Evolutionary conservation across 139 green algal species (phyloP).

Genomic region (Picochlorum sp.): DNA sequence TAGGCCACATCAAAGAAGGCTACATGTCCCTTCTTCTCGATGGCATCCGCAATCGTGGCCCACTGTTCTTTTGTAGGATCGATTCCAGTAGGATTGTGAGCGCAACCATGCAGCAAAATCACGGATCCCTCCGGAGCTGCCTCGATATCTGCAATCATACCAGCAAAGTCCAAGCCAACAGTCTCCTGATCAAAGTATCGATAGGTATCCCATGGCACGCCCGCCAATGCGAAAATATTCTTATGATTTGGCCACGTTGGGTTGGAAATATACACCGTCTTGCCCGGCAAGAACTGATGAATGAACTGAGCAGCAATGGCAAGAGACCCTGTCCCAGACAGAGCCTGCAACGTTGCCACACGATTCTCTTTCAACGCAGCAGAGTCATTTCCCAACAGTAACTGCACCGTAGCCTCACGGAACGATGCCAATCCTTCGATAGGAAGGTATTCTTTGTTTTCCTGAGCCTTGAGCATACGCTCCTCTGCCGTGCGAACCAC

Average conservation of each 20-base stretch:
- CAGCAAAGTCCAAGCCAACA: slow-evolving; percentile 89
- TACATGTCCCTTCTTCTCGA: slow-evolving; percentile 56
- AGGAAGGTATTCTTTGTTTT: slow-evolving; percentile 91
- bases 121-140: slow-evolving; percentile 79
- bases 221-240: slow-evolving; percentile 32
- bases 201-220: slow-evolving; percentile 85
- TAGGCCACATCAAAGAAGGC: slow-evolving; percentile 97
- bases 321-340: slow-evolving; percentile 91
- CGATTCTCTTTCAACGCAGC: slow-evolving; percentile 61
- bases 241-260: slow-evolving; percentile 92
- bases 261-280: slow-evolving; percentile 67
- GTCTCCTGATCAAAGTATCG: slow-evolving; percentile 91
- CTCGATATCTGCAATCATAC: slow-evolving; percentile 86
- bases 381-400: slow-evolving; percentile 72
- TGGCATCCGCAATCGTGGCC: slow-evolving; percentile 78
- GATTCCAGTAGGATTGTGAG: slow-evolving; percentile 97
- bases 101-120: slow-evolving; percentile 93
- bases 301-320: slow-evolving; percentile 89
- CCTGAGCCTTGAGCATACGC: slow-evolving; percentile 65
- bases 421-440: slow-evolving; percentile 87
- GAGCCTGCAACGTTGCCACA: slow-evolving; percentile 70
- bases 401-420: slow-evolving; percentile 69
- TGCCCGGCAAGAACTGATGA: slow-evolving; percentile 64
- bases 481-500: slow-evolving; percentile 90
- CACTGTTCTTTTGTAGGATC: slow-evolving; percentile 95